A percentile compares a stretch with the other conserved stretches of the same genome.
These are phyloP conservation scores for Wickerhamomyces queroliae DNA, from an alignment of 805 yeast genomes.

Conservation along the genomic window DNA sequence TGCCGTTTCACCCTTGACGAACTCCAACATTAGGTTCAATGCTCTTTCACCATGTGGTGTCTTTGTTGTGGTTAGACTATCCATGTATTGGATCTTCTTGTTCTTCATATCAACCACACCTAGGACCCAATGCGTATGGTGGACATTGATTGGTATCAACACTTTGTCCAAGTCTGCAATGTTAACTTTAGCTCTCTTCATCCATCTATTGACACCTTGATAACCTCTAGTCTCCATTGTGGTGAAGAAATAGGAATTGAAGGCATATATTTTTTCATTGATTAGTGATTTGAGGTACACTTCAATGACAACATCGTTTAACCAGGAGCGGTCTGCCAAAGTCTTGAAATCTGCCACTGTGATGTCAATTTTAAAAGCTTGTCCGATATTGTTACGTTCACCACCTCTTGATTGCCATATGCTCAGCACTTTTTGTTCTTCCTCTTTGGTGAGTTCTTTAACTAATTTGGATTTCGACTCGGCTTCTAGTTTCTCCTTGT, in stretches of 20 bases:
- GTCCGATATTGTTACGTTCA: conserved; percentile 21
- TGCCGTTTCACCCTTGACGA: conserved; percentile 63
- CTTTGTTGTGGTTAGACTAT: conserved; percentile 52
- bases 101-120: conserved; percentile 65
- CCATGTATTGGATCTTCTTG: conserved; percentile 62
- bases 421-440: conserved; percentile 19
- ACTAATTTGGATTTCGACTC: conserved; percentile 19
- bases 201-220: conserved; percentile 78
- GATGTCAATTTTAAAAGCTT: conserved; percentile 48
- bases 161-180: conserved; percentile 60
- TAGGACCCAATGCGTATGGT: conserved; percentile 87
- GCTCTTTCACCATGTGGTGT: conserved; percentile 32
- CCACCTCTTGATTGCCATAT: conserved; percentile 22
- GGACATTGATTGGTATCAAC: conserved; percentile 80
- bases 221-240: conserved; percentile 70
- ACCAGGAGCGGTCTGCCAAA: conserved; percentile 68
- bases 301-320: conserved; percentile 89
- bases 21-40: conserved; percentile 46
- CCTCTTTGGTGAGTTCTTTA: conserved; percentile 18
- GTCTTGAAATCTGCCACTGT: conserved; percentile 64
- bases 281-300: conserved; percentile 49
- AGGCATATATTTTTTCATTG: conserved; percentile 45
- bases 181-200: conserved; percentile 65
- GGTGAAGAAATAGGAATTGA: conserved; percentile 86
- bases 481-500: conserved; percentile 29